These are phyloP conservation scores for Panaeolus papilionaceus DNA, from an alignment of 768 basidiomycete species.

Conservation along the genomic window DNA sequence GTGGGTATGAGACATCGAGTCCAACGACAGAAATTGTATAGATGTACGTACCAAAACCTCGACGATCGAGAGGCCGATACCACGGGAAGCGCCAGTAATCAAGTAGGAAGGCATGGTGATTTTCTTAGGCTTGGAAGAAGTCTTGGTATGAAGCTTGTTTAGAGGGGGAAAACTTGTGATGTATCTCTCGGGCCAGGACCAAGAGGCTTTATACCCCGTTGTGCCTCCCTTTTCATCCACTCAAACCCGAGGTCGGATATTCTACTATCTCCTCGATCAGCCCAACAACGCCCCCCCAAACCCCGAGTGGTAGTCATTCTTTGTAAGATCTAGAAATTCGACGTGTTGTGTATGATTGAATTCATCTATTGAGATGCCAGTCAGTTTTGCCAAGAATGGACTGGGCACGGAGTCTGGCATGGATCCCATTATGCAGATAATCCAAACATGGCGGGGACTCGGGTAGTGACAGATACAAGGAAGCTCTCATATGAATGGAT, in stretches of 20 bases:
- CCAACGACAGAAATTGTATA: not conserved
- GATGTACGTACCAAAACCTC: conserved; percentile 23
- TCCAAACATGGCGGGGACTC: conserved; percentile 7
- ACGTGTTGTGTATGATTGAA: not conserved
- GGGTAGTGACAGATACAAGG: conserved; percentile 1
- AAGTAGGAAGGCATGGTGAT: conserved; percentile 32
- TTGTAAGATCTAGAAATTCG: not conserved
- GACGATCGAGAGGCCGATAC: conserved; percentile 29
- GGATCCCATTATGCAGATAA: not conserved
- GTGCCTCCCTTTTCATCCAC: not conserved
- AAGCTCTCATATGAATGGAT: not conserved
- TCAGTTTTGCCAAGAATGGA: not conserved
- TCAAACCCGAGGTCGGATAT: not conserved
- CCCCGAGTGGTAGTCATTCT: not conserved
- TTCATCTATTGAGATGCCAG: not conserved
- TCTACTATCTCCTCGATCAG: not conserved
- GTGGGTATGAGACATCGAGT: not conserved
- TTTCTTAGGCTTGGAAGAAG: not conserved
- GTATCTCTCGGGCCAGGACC: not conserved
- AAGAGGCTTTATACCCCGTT: not conserved
- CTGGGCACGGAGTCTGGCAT: not conserved
- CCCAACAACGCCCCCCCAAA: not conserved
- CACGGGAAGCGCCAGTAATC: conserved; percentile 33
- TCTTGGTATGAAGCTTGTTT: not conserved
- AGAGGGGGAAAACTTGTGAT: not conserved